These are phyloP conservation scores for Musa schizocarpa DNA, from an alignment of 176 grass and related monocot genomes.

Conservation along the genomic window DNA sequence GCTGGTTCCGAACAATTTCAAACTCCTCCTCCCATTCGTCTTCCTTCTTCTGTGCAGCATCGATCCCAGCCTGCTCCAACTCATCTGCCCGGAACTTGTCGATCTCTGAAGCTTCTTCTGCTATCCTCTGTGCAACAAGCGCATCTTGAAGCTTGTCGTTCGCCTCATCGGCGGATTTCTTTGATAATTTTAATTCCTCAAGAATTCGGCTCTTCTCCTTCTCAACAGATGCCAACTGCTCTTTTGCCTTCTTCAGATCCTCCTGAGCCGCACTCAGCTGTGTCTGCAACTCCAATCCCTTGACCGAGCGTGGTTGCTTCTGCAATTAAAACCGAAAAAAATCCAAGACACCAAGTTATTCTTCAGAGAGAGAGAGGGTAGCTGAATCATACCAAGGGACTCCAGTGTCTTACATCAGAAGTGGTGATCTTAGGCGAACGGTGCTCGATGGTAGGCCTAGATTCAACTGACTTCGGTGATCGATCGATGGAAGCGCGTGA, in stretches of 20 bases:
- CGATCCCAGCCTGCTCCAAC: constrained; percentile 49
- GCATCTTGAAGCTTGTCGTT: constrained; percentile 46
- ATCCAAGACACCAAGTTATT: not conserved
- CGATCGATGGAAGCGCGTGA: constrained; percentile 71
- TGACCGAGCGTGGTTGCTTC: constrained; percentile 32
- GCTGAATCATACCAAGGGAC: not conserved
- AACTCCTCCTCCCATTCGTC: constrained; percentile 48
- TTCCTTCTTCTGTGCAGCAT: constrained; percentile 31
- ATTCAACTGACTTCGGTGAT: constrained; percentile 56
- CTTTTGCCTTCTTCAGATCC: constrained; percentile 48
- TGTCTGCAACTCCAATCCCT: constrained; percentile 46
- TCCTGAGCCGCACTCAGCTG: constrained; percentile 39
- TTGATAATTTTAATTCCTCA: constrained; percentile 38
- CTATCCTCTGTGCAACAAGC: constrained; percentile 30
- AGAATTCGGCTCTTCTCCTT: constrained; percentile 37
- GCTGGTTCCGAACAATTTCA: constrained; percentile 33
- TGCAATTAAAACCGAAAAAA: constrained; percentile 22
- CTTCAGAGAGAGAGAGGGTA: not conserved
- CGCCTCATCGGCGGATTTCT: constrained; percentile 30
- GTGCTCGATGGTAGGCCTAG: constrained; percentile 60
- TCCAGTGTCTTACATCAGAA: constrained; percentile 49
- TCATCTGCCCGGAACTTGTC: constrained; percentile 66
- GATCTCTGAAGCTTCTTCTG: constrained; percentile 59
- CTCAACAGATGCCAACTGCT: constrained; percentile 33
- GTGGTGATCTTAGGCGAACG: constrained; percentile 61